These are phyloP conservation scores for Phycomyces nitens DNA, from an alignment of 192 early-diverging fungal genomes.

Conservation along the genomic window DNA sequence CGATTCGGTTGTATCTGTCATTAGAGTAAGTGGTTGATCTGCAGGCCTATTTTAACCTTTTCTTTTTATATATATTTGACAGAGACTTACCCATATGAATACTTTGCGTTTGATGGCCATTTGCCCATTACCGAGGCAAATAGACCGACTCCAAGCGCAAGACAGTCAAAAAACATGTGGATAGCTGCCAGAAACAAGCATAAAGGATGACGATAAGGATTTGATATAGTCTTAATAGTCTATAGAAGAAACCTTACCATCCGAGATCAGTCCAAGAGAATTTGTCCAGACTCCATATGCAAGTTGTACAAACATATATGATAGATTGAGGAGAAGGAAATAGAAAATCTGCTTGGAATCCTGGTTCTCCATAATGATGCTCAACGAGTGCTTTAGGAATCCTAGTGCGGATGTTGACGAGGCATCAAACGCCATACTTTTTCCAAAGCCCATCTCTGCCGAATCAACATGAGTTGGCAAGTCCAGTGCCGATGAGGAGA, in stretches of 20 bases:
- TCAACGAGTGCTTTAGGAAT: conserved; percentile 33
- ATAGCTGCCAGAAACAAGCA: conserved; percentile 55
- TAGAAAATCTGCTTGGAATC: conserved; percentile 92
- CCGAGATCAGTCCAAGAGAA: conserved; percentile 87
- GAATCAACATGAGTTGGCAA: conserved; percentile 32
- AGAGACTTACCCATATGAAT: conserved; percentile 61
- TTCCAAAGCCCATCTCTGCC: conserved; percentile 30
- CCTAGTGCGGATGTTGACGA: conserved; percentile 10
- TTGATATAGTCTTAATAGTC: neutral
- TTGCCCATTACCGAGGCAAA: conserved; percentile 87
- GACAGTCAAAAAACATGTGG: conserved; percentile 97
- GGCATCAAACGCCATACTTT: conserved; percentile 7
- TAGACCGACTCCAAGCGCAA: conserved; percentile 84
- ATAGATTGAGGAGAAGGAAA: conserved; percentile 89
- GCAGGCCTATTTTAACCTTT: too few species aligned
- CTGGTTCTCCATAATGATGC: conserved; percentile 57
- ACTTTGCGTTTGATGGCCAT: conserved; percentile 82
- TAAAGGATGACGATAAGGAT: neutral
- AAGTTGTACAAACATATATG: conserved; percentile 90
- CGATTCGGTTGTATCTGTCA: conserved; percentile 80
- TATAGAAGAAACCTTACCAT: conserved; percentile 46
- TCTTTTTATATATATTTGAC: conserved; percentile 5
- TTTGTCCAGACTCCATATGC: conserved; percentile 77
- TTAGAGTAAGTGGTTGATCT: too few species aligned
- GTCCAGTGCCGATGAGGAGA: conserved; percentile 25